Evolutionary conservation across 2,329 filamentous ascomycete genomes (phyloP).

Genomic region (Penicillium sp.): DNA sequence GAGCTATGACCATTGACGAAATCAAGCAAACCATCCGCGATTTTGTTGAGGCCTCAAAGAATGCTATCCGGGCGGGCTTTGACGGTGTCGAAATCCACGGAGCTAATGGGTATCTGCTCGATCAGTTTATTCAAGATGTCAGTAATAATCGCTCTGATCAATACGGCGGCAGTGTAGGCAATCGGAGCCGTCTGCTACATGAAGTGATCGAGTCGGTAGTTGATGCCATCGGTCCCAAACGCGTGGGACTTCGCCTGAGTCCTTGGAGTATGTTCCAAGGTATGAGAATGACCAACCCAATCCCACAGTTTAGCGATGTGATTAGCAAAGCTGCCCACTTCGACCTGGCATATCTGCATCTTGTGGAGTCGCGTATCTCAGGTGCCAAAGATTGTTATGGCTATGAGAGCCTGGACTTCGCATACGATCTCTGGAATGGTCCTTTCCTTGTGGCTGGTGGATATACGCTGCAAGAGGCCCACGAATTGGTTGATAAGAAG

Average conservation of each 20-base stretch:
- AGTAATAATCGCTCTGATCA: constrained; percentile 53
- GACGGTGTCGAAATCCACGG: constrained; percentile 55
- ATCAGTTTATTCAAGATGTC: constrained; percentile 54
- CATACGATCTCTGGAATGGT: constrained; percentile 49
- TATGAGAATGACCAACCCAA: constrained; percentile 63
- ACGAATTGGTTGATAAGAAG: constrained; percentile 34
- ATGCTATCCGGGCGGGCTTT: constrained; percentile 59
- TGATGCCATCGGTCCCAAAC: constrained; percentile 46
- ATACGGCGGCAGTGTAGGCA: constrained; percentile 55
- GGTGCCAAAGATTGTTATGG: constrained; percentile 1
- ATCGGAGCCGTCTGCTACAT: constrained; percentile 57
- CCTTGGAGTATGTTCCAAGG: constrained; percentile 39
- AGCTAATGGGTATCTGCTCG: constrained; percentile 54
- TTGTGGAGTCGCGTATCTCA: constrained; percentile 58
- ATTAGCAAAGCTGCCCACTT: constrained; percentile 54
- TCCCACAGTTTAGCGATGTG: constrained; percentile 65
- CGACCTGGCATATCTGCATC: constrained; percentile 62
- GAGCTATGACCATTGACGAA: constrained; percentile 40
- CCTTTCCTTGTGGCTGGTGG: constrained; percentile 45
- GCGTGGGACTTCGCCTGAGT: constrained; percentile 49
- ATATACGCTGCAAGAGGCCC: constrained; percentile 43
- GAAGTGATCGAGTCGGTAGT: constrained; percentile 53
- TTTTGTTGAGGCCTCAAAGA: constrained; percentile 48
- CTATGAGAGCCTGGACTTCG: constrained; percentile 40
- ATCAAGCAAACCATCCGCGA: constrained; percentile 46